Percentiles rank a stretch among this genome's conserved stretches.
phyloP scores from a whole-genome alignment of 441 rosid species.

The Brassica hybrid region DNA sequence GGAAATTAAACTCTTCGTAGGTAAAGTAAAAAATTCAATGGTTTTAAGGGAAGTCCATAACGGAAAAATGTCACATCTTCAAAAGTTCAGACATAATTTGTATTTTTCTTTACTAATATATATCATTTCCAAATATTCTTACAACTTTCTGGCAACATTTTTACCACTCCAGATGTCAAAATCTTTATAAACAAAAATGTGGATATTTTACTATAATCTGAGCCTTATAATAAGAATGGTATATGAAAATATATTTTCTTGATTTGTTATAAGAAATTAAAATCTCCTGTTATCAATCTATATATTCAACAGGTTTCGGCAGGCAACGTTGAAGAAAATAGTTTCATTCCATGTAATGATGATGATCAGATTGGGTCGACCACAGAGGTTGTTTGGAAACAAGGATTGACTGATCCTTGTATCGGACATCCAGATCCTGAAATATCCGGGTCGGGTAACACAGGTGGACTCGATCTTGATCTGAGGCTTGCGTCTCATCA shows the following conservation, averaged over 20 bases:
- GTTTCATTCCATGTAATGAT: conserved; percentile 19
- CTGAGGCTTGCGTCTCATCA: conserved; percentile 63
- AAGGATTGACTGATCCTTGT: conserved; percentile 33
- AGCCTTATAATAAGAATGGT: conserved; percentile 10
- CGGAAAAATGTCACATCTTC: conserved; percentile 26
- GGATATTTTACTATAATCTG: neutral
- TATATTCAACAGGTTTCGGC: conserved; percentile 35
- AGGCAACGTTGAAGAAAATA: conserved; percentile 35
- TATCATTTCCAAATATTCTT: neutral
- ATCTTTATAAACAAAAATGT: conserved; percentile 33
- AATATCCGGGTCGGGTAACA: conserved; percentile 35
- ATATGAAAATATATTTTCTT: conserved; percentile 1
- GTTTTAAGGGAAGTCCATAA: conserved; percentile 1
- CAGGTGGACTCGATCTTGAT: conserved; percentile 54
- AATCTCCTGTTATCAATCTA: conserved; percentile 7
- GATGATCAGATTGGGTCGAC: conserved; percentile 28
- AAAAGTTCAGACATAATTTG: neutral
- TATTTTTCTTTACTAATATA: neutral
- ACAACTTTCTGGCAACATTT: neutral
- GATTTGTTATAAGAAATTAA: neutral
- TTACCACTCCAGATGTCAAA: conserved; percentile 8
- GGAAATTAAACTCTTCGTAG: neutral
- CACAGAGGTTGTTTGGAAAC: conserved; percentile 31
- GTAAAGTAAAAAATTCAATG: neutral
- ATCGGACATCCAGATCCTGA: conserved; percentile 32